Evolutionary conservation across 352 stramenopile species (phyloP).

Genomic region (Globisporangium cystogenes): DNA sequence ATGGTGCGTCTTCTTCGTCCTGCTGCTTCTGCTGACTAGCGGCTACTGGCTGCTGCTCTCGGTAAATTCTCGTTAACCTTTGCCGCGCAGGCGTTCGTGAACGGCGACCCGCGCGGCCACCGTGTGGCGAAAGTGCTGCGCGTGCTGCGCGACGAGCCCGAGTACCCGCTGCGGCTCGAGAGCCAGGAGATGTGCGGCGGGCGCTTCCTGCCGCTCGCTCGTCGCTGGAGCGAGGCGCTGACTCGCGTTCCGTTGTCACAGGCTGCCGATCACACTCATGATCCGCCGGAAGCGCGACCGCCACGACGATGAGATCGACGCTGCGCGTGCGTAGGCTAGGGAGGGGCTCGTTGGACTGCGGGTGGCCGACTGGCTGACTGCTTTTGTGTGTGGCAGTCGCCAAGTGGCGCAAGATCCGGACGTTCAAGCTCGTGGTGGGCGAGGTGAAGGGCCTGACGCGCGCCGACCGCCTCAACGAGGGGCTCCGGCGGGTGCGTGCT

Average conservation of each 20-base stretch:
- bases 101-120: constrained; percentile 59
- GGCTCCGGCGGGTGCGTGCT: constrained; percentile 32
- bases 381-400: constrained; percentile 20
- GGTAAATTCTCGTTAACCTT: too few relatives aligned
- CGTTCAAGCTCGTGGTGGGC: constrained; percentile 56
- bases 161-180: constrained; percentile 62
- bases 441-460: constrained; percentile 52
- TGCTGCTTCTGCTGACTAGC: too few relatives aligned
- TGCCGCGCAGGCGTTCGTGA: constrained; percentile 60
- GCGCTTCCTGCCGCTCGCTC: neutral
- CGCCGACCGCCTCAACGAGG: constrained; percentile 51
- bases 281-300: constrained; percentile 62
- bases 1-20: constrained; percentile 28
- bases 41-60: too few relatives aligned
- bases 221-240: neutral
- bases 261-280: constrained; percentile 60
- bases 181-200: constrained; percentile 59
- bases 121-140: constrained; percentile 54
- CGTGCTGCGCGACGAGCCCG: constrained; percentile 29
- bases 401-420: constrained; percentile 75
- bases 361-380: neutral
- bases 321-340: constrained; percentile 18
- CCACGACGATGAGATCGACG: constrained; percentile 39
- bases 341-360: too few relatives aligned
- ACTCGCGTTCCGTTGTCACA: constrained; percentile 14